Base-by-base conservation (phyloP, 768 basidiomycete species). In the Lactarius pseudohatsudake region DNA sequence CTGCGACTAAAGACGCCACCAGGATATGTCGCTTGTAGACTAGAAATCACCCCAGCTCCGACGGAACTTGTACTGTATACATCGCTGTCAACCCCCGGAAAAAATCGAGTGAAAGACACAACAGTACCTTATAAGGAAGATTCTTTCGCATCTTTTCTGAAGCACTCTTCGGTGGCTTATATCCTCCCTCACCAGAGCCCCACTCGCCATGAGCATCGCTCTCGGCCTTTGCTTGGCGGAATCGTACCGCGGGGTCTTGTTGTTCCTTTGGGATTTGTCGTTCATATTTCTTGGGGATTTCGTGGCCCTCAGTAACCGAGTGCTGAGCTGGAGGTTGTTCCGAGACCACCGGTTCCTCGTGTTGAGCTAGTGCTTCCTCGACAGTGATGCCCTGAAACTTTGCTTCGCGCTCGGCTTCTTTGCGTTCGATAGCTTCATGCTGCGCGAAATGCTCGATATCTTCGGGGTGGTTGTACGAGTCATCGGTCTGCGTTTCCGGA, bases 401-500 rank as follows among this genome's bases (percentile, higher is more conserved):
- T 13, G 94, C 91, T 76, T 95, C 94, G 30, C 87, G 85, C 72
- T 90, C 88, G 28, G 89, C 90, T 77, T 98, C 96, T 69, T 87
- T 77, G 10, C 75, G 83, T 74, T 98, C 96, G 66, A 98, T 98
- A 4, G 77, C 72, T 70, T 91, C 92, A 75, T 98, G 96, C 61
- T 92, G 86, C 32, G 86, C 82, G 74, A 98, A 98, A 74, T 99
- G 96, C 72, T 96, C 95, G 56, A 90, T 64, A 76, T 94, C 94
- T 77, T 98, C 97, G 0, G 94, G 90, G 75, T 99, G 97, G 66
- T 74, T 90, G 78, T 98, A 99, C 0, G 95, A 84, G 71, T 94
- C 93, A 74, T 98, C 96, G 0, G 94, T 95, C 76, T 98, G 97
- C 0, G 96, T 98, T 75, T 98, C 97, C 0, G 95, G 96, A 41